Percentiles rank a stretch among this genome's conserved stretches.
phyloP scores from a whole-genome alignment of 352 stramenopile genomes.

The Globisporangium iwayamae region DNA sequence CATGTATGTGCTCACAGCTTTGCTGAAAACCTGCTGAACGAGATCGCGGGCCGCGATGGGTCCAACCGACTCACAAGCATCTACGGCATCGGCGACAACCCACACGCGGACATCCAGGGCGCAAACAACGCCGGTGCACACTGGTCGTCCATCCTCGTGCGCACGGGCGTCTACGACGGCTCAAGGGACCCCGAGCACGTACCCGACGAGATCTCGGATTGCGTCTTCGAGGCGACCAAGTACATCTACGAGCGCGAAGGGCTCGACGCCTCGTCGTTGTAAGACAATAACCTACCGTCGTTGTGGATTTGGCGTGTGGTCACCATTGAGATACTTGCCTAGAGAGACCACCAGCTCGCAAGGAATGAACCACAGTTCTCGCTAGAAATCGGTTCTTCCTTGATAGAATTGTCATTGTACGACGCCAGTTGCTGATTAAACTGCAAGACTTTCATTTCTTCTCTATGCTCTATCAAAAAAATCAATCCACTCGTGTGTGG shows the following conservation, averaged over 20 bases:
- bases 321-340: neutral
- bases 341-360: neutral
- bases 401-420: neutral
- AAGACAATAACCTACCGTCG: slow-evolving; percentile 9
- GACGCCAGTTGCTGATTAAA: neutral
- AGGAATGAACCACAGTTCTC: neutral
- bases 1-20: slow-evolving; percentile 31
- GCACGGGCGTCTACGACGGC: slow-evolving; percentile 82
- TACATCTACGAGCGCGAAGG: slow-evolving; percentile 67
- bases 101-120: slow-evolving; percentile 80
- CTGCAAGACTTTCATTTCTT: neutral
- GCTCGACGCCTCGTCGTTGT: slow-evolving; percentile 38
- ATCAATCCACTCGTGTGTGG: neutral
- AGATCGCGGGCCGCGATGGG: slow-evolving; percentile 34
- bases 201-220: slow-evolving; percentile 58
- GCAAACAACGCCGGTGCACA: slow-evolving; percentile 79
- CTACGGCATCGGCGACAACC: slow-evolving; percentile 90
- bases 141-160: slow-evolving; percentile 86
- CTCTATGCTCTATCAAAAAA: slow-evolving; percentile 11
- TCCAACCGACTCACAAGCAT: slow-evolving; percentile 51
- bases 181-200: slow-evolving; percentile 54
- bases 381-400: neutral
- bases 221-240: slow-evolving; percentile 72
- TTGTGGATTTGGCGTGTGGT: neutral
- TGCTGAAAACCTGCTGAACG: slow-evolving; percentile 63